These are phyloP conservation scores for Galerina sulciceps DNA, from an alignment of 768 basidiomycete species.

Conservation along the genomic window DNA sequence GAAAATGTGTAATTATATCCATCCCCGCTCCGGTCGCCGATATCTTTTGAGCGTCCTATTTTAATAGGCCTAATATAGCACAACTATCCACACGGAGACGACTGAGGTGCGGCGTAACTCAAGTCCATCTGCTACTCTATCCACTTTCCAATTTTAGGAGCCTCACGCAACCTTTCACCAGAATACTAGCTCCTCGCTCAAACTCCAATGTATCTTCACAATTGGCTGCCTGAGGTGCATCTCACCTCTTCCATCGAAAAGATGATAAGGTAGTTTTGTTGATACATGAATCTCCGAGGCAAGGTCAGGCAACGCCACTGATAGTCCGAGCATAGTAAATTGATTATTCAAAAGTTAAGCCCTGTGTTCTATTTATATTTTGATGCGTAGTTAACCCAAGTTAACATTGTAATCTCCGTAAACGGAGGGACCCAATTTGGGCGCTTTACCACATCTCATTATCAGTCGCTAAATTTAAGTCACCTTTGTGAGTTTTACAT, in stretches of 20 bases:
- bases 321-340: too few relatives aligned
- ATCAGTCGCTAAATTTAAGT: slow-evolving; percentile 1
- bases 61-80: slow-evolving; percentile 4
- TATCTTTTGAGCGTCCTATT: slow-evolving; percentile 3
- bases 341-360: background rate
- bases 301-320: too few relatives aligned
- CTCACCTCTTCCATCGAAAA: too few relatives aligned
- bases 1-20: background rate
- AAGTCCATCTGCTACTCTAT: background rate
- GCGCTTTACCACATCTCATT: slow-evolving; percentile 2
- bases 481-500: background rate
- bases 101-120: slow-evolving; percentile 4
- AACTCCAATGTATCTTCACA: background rate
- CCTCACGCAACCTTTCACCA: slow-evolving; percentile 1
- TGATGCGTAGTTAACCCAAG: background rate
- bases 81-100: slow-evolving; percentile 10
- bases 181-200: background rate
- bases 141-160: background rate
- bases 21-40: slow-evolving; percentile 14
- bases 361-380: slow-evolving; percentile 1
- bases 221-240: too few relatives aligned
- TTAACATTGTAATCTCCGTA: slow-evolving; percentile 15
- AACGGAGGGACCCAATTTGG: background rate
- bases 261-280: too few relatives aligned
- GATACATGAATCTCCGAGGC: too few relatives aligned